Evolutionary conservation across 108 stramenopile species (phyloP), one percentile per base, ranked within the genome.

Genomic region (Nitzschia sp.): DNA sequence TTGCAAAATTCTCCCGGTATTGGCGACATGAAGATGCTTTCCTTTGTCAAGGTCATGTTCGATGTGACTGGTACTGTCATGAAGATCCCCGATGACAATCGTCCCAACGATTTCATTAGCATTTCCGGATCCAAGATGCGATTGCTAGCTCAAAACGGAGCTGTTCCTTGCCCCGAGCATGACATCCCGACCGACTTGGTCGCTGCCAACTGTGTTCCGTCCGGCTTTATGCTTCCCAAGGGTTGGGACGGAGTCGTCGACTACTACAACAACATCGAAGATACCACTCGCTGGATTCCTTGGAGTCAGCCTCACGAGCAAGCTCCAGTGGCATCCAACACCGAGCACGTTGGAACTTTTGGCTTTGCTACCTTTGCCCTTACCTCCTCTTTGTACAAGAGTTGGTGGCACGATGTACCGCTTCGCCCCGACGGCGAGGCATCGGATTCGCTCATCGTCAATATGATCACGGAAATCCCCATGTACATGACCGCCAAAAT

Each of bases 41-140:
- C 91, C 69, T 98, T 98, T 81, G 94, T 91, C 63, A 94, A 98
- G 85, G 97, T 98, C 77, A 96, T 97, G 92, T 98, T 97, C 76
- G 98, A 98, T 69, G 85, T 89, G 58, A 84, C 85, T 33, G 95
- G 94, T 67, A 97, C 97, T 81, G 89, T 89, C 58, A 98, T 98
- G 98, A 97, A 96, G 70, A 78, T 90, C 2, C 94, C 94, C 0
- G 98, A 97, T 62, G 81, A 84, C 63, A 61, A 53, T 22, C 87
- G 98, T 27, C 67, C 87, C 81, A 78, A 95, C 34, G 98, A 98
- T 73, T 98, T 98, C 78, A 98, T 98, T 66, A 89, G 88, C 69
- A 98, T 98, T 74, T 93, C 92, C 30, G 98, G 98, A 72, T 85
- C 92, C 25, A 98, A 97, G 72, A 98, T 98, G 98, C 82, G 98